phyloP scores from a whole-genome alignment of 2,329 filamentous ascomycete species.

The Aspergillus neotritici region DNA sequence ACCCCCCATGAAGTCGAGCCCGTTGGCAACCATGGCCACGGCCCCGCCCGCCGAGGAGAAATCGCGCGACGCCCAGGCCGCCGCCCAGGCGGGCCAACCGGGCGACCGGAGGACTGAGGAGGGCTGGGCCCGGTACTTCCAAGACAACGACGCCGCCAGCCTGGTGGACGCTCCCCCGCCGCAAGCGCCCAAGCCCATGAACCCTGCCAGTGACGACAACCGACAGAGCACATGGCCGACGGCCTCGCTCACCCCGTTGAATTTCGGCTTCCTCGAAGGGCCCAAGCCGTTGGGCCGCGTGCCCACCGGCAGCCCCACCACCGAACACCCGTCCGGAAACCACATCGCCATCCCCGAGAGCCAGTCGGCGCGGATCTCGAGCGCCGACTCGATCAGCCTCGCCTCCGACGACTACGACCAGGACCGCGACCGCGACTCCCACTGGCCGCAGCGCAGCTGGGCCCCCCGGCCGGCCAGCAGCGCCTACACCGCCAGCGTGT shows the following conservation, averaged over 20 bases:
- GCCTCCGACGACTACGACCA: slow-evolving; percentile 31
- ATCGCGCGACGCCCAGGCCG: slow-evolving; percentile 14
- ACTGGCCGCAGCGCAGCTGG: slow-evolving; percentile 26
- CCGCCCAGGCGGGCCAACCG: slow-evolving; percentile 15
- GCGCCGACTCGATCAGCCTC: slow-evolving; percentile 37
- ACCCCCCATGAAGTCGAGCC: slow-evolving; percentile 19
- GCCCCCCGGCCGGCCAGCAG: slow-evolving; percentile 37
- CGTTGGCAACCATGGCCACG: slow-evolving; percentile 24
- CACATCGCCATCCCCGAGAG: slow-evolving; percentile 34
- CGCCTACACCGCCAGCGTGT: slow-evolving; percentile 37
- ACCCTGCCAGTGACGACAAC: slow-evolving; percentile 23
- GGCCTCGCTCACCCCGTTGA: slow-evolving; percentile 30
- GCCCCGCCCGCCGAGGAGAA: slow-evolving; percentile 16
- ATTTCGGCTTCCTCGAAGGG: slow-evolving; percentile 34
- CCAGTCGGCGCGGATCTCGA: slow-evolving; percentile 41
- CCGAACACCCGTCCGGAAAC: slow-evolving; percentile 28
- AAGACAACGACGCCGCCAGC: slow-evolving; percentile 29
- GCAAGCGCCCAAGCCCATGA: slow-evolving; percentile 7
- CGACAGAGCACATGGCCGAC: slow-evolving; percentile 39
- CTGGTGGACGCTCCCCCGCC: slow-evolving; percentile 20
- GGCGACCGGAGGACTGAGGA: slow-evolving; percentile 42
- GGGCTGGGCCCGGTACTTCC: slow-evolving; percentile 47
- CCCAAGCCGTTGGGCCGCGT: slow-evolving; percentile 38
- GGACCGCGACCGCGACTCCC: slow-evolving; percentile 21
- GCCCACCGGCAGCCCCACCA: slow-evolving; percentile 39